Conservation (phyloP, 306 rosid species). For the Neltuma alba region DNA sequence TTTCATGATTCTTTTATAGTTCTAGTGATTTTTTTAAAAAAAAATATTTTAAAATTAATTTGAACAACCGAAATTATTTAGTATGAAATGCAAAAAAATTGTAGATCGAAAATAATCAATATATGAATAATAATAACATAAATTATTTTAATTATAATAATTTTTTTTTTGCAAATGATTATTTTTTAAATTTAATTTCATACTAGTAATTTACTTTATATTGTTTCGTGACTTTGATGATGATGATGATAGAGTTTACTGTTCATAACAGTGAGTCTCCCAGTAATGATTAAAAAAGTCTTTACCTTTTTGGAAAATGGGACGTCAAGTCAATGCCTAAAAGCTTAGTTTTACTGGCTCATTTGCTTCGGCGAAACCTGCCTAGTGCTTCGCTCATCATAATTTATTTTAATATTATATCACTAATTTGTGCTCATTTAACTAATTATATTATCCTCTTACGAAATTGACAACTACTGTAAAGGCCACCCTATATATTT, state of each 20-base stretch:
- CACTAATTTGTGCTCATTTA: neutral
- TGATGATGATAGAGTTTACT: neutral
- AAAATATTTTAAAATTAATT: neutral
- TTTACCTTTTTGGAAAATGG: conserved; percentile 39
- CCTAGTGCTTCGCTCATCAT: conserved; percentile 36
- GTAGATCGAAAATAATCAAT: neutral
- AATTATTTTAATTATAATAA: neutral
- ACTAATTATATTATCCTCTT: neutral
- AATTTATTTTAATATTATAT: neutral
- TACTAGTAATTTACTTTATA: neutral
- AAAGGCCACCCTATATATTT: neutral
- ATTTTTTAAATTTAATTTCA: neutral
- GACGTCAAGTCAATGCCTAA: conserved; percentile 38
- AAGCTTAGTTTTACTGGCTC: conserved; percentile 25
- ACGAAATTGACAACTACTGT: neutral
- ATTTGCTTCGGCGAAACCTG: conserved; percentile 25
- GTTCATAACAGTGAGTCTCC: conserved; percentile 25
- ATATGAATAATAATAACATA: neutral
- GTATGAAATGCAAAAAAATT: neutral
- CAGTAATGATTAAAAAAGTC: conserved; percentile 38
- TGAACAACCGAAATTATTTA: neutral
- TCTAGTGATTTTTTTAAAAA: neutral
- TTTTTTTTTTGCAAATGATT: neutral
- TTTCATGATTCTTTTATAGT: neutral
- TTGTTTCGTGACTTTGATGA: neutral